Percentiles rank a stretch among this genome's conserved stretches.
phyloP scores from a whole-genome alignment of 805 yeast genomes.

The Osmozyma mogii region DNA sequence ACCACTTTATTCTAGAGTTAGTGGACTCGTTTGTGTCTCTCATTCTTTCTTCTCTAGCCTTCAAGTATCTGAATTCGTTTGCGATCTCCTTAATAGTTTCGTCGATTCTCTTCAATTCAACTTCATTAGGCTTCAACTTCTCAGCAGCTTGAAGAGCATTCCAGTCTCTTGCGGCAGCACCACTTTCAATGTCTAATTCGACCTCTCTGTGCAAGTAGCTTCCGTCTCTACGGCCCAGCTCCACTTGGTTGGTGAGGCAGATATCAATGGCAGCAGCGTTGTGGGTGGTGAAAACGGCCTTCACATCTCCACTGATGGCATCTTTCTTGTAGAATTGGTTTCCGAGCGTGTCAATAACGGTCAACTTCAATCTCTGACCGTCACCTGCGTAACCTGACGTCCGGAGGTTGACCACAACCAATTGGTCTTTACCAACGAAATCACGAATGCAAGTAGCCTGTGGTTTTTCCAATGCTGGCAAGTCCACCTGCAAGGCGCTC shows the following conservation, averaged over 20 bases:
- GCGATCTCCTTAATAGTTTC: conserved; percentile 79
- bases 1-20: conserved; percentile 84
- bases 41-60: conserved; percentile 80
- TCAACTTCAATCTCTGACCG: conserved; percentile 71
- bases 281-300: conserved; percentile 80
- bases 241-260: conserved; percentile 68
- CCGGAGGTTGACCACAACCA: conserved; percentile 77
- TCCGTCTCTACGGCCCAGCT: conserved; percentile 14
- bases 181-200: conserved; percentile 89
- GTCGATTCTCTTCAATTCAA: conserved; percentile 79
- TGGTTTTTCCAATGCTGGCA: conserved; percentile 39
- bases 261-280: conserved; percentile 81
- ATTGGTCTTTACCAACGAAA: conserved; percentile 74
- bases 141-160: conserved; percentile 88
- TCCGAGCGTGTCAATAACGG: conserved; percentile 70
- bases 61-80: conserved; percentile 74
- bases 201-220: conserved; percentile 55
- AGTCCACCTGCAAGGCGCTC: conserved; percentile 42
- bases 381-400: conserved; percentile 75
- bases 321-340: conserved; percentile 72
- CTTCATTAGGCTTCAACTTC: conserved; percentile 87
- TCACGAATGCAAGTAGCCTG: conserved; percentile 84
- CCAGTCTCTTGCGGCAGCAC: conserved; percentile 98
- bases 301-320: conserved; percentile 64
- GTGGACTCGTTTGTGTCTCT: conserved; percentile 97